Evolutionary conservation across 352 stramenopile species (phyloP), one percentile per base, ranked within the genome.

Genomic region (Phytophthora tentaculata): DNA sequence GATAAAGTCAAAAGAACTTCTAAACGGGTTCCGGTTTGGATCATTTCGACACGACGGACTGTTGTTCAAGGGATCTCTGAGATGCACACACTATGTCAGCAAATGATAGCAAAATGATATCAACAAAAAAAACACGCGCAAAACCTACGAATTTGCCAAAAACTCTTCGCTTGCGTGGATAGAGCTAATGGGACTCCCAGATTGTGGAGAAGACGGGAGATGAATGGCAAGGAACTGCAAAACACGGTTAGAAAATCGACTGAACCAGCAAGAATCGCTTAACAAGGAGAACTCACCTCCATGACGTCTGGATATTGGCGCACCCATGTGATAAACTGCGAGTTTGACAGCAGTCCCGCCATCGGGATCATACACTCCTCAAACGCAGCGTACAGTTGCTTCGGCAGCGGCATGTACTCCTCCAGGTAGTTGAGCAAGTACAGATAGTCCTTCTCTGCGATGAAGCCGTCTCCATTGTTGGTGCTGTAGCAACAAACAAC

Each of bases 1-100:
- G 39, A 95, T 81, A 32, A 94, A 94, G 51, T 94, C 88, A 41
- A 94, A 95, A n/a, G 83, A 91, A 20, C 75, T 81, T 35, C 43
- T 29, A 49, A 88, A 83, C 10, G 74, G 61, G 17, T 73, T 83
- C 23, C 35, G 62, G 9, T 67, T 75, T 24, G 80, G 67, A 19
- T 83, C 79, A 32, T 79, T 70, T 17, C 80, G 80, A 35, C 71
- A 91, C 14, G 85, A 92, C 2, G 84, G 84, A 63, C 87, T 95
- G 71, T 77, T 83, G 61, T 92, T 95, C n/a, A 93, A 73, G 22
- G 78, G 73, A 44, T 95, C 82, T 10, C 86, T 92, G 17, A 14
- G 41, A 57, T 45, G 7, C 22, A 50, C 29, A 7, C 3, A 53
- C 32, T 35, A 5, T 32, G 1, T 50, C 35, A n/a, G n/a, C n/a